Conservation (phyloP, 192 early-diverging fungal species). For the Gamsiella multidivaricata region DNA sequence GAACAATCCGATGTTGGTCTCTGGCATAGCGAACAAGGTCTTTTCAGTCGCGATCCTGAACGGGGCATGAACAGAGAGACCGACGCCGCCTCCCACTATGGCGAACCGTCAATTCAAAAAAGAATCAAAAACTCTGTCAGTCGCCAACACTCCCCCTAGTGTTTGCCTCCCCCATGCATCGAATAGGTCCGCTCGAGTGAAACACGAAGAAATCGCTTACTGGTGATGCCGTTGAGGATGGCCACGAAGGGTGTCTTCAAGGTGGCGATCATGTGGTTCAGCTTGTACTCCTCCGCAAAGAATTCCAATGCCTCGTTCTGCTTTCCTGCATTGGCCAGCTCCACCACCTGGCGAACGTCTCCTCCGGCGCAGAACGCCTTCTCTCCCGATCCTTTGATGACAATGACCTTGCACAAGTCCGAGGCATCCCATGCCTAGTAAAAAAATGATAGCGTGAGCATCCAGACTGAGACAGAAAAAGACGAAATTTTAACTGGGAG, state of each 20-base stretch:
- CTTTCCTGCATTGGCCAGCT: constrained; percentile 52
- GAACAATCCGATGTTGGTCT: constrained; percentile 95
- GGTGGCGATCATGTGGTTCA: constrained; percentile 94
- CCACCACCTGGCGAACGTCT: constrained; percentile 72
- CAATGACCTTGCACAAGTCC: constrained; percentile 87
- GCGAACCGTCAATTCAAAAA: too few species aligned
- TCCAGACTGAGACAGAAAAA: background rate
- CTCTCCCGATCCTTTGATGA: constrained; percentile 79
- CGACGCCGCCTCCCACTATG: constrained; percentile 97
- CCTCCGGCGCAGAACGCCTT: constrained; percentile 94
- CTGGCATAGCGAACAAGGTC: constrained; percentile 97
- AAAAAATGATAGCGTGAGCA: background rate
- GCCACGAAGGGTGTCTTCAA: constrained; percentile 89
- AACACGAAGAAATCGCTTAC: constrained; percentile 50
- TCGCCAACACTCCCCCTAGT: too few species aligned
- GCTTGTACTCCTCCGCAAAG: constrained; percentile 91
- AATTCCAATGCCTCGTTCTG: constrained; percentile 71
- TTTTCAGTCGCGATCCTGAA: constrained; percentile 97
- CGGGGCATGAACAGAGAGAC: constrained; percentile 93
- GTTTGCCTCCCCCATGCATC: too few species aligned
- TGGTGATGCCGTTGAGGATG: constrained; percentile 88
- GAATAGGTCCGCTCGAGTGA: too few species aligned
- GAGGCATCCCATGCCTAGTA: constrained; percentile 88
- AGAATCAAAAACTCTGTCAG: too few species aligned
- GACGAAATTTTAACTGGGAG: background rate